phyloP scores from a whole-genome alignment of 345 rosid species.

The Pseudoturritis turrita region DNA sequence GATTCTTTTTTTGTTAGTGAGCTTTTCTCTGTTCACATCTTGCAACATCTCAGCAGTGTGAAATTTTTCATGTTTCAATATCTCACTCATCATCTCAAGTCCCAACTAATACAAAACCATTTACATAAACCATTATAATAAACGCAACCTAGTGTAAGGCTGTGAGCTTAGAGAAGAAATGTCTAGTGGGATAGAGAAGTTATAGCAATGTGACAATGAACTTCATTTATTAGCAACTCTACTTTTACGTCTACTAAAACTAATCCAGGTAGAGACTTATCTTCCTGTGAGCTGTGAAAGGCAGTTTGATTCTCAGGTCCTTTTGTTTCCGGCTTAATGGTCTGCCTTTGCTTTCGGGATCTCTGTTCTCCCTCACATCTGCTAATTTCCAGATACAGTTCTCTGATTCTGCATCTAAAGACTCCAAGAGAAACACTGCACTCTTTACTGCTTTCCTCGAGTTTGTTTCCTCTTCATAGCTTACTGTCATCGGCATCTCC shows the following conservation, averaged over 20 bases:
- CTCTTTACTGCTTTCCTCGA: conserved; percentile 36
- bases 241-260: conserved; percentile 15
- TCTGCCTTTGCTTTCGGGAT: conserved; percentile 72
- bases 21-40: conserved; percentile 1
- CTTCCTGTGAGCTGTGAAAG: conserved; percentile 46
- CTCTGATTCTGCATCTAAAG: conserved; percentile 50
- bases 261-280: conserved; percentile 57
- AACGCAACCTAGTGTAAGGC: neutral
- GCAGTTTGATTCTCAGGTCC: conserved; percentile 67
- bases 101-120: neutral
- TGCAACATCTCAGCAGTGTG: conserved; percentile 3
- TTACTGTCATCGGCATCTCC: conserved; percentile 70
- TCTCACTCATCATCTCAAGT: conserved; percentile 3
- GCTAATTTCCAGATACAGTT: conserved; percentile 82
- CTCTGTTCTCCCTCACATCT: conserved; percentile 77
- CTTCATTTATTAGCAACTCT: neutral
- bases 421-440: conserved; percentile 61
- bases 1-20: neutral
- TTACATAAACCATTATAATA: neutral
- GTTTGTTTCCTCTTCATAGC: conserved; percentile 45
- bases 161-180: neutral
- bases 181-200: neutral
- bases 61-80: conserved; percentile 1
- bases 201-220: neutral
- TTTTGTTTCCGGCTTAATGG: conserved; percentile 68